Evolutionary conservation across 805 yeast species (phyloP).

Genomic region (Scheffersomyces ergatensis): DNA sequence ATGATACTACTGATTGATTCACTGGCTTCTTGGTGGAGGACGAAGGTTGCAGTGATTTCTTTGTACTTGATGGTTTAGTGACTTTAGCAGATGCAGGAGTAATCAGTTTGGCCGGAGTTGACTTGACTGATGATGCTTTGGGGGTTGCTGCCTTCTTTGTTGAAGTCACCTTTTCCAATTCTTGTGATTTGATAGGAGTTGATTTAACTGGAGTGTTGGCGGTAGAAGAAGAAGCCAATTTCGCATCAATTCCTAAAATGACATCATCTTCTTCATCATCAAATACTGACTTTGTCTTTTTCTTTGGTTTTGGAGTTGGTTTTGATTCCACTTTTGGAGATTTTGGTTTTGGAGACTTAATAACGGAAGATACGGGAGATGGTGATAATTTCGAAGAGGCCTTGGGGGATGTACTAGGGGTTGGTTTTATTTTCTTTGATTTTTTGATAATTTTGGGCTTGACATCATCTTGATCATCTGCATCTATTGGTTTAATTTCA

Average conservation of each 20-base stretch:
- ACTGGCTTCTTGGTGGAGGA: background rate
- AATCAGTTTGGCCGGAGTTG: background rate
- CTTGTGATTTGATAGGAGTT: background rate
- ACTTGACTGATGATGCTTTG: constrained; percentile 1
- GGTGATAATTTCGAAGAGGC: background rate
- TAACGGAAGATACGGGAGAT: background rate
- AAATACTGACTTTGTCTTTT: constrained; percentile 4
- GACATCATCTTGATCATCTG: background rate
- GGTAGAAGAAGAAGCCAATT: background rate
- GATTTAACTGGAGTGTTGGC: constrained; percentile 1
- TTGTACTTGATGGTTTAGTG: constrained; percentile 1
- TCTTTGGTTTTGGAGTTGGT: background rate
- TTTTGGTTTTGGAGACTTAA: background rate
- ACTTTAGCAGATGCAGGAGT: background rate
- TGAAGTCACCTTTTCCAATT: background rate
- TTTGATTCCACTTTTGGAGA: background rate
- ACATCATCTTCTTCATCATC: constrained; percentile 3
- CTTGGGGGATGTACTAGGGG: background rate
- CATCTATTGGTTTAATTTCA: background rate
- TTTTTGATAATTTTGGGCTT: background rate
- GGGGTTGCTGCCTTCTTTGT: background rate
- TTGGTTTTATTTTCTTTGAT: constrained; percentile 1
- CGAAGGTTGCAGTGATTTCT: background rate
- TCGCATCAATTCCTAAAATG: background rate
- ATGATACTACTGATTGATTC: background rate